Conservation (phyloP, 768 basidiomycete species). For the Strobilomyces dryophilus region DNA sequence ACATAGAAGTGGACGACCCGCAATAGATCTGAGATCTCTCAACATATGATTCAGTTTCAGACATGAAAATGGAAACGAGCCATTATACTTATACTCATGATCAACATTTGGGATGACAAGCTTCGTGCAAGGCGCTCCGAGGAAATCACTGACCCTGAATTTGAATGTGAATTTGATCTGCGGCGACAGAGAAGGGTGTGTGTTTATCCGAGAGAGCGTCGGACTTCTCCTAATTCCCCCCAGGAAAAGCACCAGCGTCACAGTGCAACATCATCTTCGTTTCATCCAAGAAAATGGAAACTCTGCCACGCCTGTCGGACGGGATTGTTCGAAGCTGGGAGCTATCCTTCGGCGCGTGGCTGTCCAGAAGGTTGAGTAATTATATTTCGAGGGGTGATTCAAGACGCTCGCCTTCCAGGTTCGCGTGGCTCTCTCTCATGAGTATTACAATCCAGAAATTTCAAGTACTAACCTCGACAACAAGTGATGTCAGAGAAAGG, state of each 20-base stretch:
- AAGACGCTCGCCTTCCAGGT: no score
- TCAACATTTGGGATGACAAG: background rate
- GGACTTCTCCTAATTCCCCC: no score
- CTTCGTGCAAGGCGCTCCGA: background rate
- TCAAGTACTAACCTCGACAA: no score
- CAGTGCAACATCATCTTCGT: no score
- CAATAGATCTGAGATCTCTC: background rate
- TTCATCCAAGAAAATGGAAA: no score
- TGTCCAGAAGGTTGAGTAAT: background rate
- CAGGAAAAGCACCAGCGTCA: no score
- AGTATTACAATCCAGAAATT: no score
- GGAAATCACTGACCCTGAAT: background rate
- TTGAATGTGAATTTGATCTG: background rate
- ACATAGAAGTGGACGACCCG: background rate
- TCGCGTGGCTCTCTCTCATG: no score
- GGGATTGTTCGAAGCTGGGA: no score
- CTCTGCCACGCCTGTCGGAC: no score
- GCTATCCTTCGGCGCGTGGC: background rate
- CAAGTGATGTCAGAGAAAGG: no score
- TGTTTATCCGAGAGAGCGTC: no score
- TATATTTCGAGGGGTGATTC: background rate
- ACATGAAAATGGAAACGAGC: background rate
- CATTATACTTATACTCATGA: background rate
- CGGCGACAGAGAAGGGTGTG: background rate
- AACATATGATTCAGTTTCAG: background rate